phyloP scores from a whole-genome alignment of 805 yeast genomes.

The Scheffersomyces amazonensis region DNA sequence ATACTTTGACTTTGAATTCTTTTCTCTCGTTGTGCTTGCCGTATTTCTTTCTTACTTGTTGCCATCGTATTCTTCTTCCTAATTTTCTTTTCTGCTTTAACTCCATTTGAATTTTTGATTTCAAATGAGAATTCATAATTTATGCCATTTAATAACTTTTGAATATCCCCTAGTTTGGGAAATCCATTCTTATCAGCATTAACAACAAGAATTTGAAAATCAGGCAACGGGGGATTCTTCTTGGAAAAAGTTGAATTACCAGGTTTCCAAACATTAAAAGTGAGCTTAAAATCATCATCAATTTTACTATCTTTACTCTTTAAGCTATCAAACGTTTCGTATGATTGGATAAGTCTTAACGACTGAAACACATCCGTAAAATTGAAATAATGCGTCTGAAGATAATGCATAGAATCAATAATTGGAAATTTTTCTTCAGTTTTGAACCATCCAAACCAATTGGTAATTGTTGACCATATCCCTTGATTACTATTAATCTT shows the following conservation, averaged over 20 bases:
- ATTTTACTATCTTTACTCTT: constrained; percentile 2
- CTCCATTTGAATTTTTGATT: not conserved
- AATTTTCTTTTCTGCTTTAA: constrained; percentile 1
- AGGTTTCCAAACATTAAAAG: constrained; percentile 85
- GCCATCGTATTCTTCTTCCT: constrained; percentile 12
- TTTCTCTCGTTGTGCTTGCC: constrained; percentile 19
- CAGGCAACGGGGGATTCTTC: constrained; percentile 68
- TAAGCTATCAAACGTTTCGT: constrained; percentile 11
- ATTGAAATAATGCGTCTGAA: constrained; percentile 23
- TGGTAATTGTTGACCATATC: not conserved
- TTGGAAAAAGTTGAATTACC: constrained; percentile 60
- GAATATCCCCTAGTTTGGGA: constrained; percentile 46
- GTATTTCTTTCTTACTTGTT: constrained; percentile 23
- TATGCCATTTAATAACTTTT: constrained; percentile 19
- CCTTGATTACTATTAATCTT: not conserved
- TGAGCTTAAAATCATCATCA: constrained; percentile 24
- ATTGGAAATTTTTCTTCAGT: constrained; percentile 4
- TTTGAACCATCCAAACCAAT: not conserved
- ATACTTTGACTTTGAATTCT: constrained; percentile 24
- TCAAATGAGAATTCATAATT: constrained; percentile 8
- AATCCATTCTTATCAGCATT: constrained; percentile 43
- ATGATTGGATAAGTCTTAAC: constrained; percentile 14
- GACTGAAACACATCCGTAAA: constrained; percentile 19
- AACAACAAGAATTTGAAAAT: constrained; percentile 66
- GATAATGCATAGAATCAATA: constrained; percentile 13